Percentiles rank a stretch among this genome's conserved stretches.
These are phyloP conservation scores for Oligophagozyma castellii DNA, from an alignment of 1,139 yeast species.

Conservation along the genomic window DNA sequence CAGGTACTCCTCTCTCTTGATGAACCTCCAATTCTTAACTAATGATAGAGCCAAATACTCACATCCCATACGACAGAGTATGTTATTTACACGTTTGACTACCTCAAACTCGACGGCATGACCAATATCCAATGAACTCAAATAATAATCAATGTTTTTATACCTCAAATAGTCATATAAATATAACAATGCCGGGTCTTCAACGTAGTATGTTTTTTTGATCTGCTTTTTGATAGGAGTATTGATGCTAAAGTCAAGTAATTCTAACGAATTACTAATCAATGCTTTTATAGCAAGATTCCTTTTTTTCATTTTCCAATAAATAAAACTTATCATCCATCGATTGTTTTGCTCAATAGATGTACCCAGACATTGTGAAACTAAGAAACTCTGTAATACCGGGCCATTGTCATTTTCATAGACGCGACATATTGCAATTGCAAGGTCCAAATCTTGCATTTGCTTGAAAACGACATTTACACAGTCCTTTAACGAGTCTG, in stretches of 20 bases:
- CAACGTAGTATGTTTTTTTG: conserved; percentile 41
- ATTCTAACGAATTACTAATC: conserved; percentile 39
- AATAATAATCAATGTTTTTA: conserved; percentile 33
- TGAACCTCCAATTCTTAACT: conserved; percentile 57
- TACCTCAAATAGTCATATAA: conserved; percentile 50
- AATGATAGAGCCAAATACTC: conserved; percentile 58
- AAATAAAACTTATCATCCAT: conserved; percentile 76
- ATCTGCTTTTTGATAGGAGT: conserved; percentile 14
- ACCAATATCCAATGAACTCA: conserved; percentile 36
- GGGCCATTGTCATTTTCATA: conserved; percentile 47
- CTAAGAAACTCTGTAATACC: conserved; percentile 37
- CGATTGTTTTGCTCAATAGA: conserved; percentile 56
- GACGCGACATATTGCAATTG: conserved; percentile 68
- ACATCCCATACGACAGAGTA: conserved; percentile 84
- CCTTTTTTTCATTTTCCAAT: conserved; percentile 48
- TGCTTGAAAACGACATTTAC: conserved; percentile 59
- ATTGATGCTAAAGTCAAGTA: conserved; percentile 17
- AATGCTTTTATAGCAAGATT: conserved; percentile 51
- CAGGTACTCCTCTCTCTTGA: conserved; percentile 21
- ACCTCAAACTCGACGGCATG: conserved; percentile 43
- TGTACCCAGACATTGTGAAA: conserved; percentile 38
- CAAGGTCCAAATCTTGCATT: conserved; percentile 53
- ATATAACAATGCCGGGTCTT: conserved; percentile 69
- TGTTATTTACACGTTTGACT: conserved; percentile 47
- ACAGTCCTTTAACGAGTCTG: conserved; percentile 62